Evolutionary conservation across 2,329 filamentous ascomycete species (phyloP).

Genomic region (Leptosphaerulina australis): DNA sequence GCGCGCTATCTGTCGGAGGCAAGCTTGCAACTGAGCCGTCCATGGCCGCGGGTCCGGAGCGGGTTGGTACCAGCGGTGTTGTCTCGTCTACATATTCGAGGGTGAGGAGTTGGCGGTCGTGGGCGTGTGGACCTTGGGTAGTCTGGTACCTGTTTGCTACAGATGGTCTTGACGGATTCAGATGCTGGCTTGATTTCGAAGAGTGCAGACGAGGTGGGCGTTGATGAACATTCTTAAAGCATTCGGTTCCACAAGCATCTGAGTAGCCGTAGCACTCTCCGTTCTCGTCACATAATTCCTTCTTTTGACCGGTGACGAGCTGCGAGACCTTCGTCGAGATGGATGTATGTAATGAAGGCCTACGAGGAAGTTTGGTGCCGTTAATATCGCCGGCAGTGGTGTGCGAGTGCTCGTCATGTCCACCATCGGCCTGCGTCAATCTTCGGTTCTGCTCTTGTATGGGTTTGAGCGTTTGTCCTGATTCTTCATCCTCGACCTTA

Average conservation of each 20-base stretch:
- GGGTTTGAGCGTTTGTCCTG: slow-evolving; percentile 22
- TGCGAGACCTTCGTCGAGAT: slow-evolving; percentile 55
- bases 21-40: slow-evolving; percentile 30
- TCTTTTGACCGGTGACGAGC: slow-evolving; percentile 55
- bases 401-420: slow-evolving; percentile 24
- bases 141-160: slow-evolving; percentile 34
- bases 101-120: slow-evolving; percentile 36
- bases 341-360: slow-evolving; percentile 51
- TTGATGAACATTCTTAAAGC: slow-evolving; percentile 59
- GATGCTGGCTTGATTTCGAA: slow-evolving; percentile 27
- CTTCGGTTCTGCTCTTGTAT: slow-evolving; percentile 31
- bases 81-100: slow-evolving; percentile 40
- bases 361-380: slow-evolving; percentile 14
- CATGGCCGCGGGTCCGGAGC: slow-evolving; percentile 33
- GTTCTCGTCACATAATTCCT: slow-evolving; percentile 60
- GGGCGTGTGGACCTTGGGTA: slow-evolving; percentile 22
- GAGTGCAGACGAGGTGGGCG: slow-evolving; percentile 38
- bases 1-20: slow-evolving; percentile 20
- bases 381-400: slow-evolving; percentile 25
- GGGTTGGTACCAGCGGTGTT: slow-evolving; percentile 28
- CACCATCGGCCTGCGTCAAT: slow-evolving; percentile 19
- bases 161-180: slow-evolving; percentile 22
- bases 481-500: slow-evolving; percentile 34
- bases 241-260: slow-evolving; percentile 66
- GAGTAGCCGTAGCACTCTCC: slow-evolving; percentile 67